Evolutionary conservation across 768 basidiomycete species (phyloP), one percentile per base, ranked within the genome.

Genomic region (Hericium erinaceus): DNA sequence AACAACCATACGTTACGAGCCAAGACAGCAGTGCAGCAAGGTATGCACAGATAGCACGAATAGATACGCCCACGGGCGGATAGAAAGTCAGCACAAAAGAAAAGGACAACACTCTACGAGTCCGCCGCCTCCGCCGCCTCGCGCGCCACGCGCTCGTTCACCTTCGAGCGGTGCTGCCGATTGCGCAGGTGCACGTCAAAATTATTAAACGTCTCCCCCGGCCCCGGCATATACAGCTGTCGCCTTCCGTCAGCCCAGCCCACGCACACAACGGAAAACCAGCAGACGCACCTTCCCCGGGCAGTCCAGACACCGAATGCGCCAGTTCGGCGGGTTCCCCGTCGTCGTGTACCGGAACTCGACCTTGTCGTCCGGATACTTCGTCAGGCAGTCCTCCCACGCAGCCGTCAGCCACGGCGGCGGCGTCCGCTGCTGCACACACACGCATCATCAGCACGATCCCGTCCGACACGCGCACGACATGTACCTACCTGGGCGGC

Each of bases 161-260:
- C 90, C 54, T 83, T 80, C 61, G 80, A 77, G 40, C 90, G 83
- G 70, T 93, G 91, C 67, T 81, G 79, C 52, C 89, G 81, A 65
- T 93, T 92, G 75, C 83, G 87, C 55, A 99, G 73, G 73, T 99
- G 95, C 11, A 97, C 88, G 67, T 93, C 89, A 64, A 93, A 98
- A 69, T 98, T 97, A 24, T 80, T 76, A 52, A 98, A 71, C 11
- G 90, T 89, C 71, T 57, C 57, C 39, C 65, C 46, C 57, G 54
- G 52, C 56, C 38, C 39, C 13, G 54, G 60, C 60, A 38, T 64
- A 60, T 56, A 62, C 16, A 60, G 46, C 53, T 58, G 15, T 15
- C 22, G 39, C 44, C 38, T n/a, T n/a, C 40, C n/a, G 9, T 33
- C 28, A 33, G 28, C 22, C 59, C 49, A 60, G 24, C 57, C 12